A percentile compares a stretch with the other conserved stretches of the same genome.
phyloP scores from a whole-genome alignment of 1,284 basidiomycete genomes.

The Cutaneotrichosporon sp. region DNA sequence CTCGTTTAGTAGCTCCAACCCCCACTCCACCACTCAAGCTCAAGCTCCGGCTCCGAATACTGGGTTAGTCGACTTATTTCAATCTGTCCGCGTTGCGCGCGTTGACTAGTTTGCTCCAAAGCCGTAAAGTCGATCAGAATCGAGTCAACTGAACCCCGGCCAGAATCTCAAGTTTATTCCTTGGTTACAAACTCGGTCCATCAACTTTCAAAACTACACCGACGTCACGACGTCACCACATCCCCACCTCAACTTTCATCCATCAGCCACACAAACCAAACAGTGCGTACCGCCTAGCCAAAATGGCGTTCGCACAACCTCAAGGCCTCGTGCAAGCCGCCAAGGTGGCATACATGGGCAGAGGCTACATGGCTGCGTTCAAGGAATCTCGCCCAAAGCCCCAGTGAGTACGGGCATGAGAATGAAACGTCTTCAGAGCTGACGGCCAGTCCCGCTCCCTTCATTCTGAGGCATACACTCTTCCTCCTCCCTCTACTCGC shows the following conservation, averaged over 20 bases:
- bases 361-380: neutral
- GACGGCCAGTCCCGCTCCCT: constrained; percentile 36
- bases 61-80: too few species aligned
- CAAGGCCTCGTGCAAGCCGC: neutral
- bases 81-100: too few species aligned
- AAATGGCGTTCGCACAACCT: neutral
- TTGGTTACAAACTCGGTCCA: too few species aligned
- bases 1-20: too few species aligned
- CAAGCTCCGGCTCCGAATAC: too few species aligned
- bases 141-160: too few species aligned
- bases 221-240: neutral
- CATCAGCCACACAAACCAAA: neutral
- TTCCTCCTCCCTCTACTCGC: constrained; percentile 48
- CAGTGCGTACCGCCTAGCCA: neutral
- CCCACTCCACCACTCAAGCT: too few species aligned
- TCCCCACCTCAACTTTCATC: neutral
- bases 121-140: too few species aligned
- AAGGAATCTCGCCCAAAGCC: constrained; percentile 4
- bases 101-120: too few species aligned
- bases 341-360: neutral
- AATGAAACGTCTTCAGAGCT: neutral
- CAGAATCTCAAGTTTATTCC: too few species aligned
- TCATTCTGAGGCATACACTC: constrained; percentile 42
- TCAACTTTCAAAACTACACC: neutral
- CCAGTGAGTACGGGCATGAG: constrained; percentile 9